phyloP scores from a whole-genome alignment of 768 basidiomycete species.

The Chalciporus chontae region DNA sequence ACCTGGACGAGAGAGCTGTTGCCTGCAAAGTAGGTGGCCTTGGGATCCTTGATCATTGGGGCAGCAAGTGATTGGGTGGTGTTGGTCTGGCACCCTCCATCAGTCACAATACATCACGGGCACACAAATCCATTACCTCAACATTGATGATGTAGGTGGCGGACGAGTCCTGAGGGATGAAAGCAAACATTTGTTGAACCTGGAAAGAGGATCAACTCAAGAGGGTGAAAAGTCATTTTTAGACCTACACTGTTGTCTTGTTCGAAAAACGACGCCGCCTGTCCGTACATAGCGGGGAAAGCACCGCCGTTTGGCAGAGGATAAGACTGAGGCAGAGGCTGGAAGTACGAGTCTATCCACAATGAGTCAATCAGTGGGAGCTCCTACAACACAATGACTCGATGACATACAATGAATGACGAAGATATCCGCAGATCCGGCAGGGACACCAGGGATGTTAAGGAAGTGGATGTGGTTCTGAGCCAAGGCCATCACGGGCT shows the following conservation, averaged over 20 bases:
- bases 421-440: constrained; percentile 74
- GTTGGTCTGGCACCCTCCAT: constrained; percentile 46
- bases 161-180: constrained; percentile 70
- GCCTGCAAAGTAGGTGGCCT: constrained; percentile 62
- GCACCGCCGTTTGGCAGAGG: constrained; percentile 40
- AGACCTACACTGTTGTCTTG: constrained; percentile 40
- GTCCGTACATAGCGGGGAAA: constrained; percentile 68
- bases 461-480: constrained; percentile 88
- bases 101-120: not conserved
- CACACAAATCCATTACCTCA: constrained; percentile 36
- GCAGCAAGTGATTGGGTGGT: constrained; percentile 58
- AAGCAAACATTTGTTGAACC: constrained; percentile 75
- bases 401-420: constrained; percentile 76
- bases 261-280: constrained; percentile 69
- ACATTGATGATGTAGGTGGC: constrained; percentile 74
- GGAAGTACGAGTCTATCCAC: constrained; percentile 68
- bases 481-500: constrained; percentile 76
- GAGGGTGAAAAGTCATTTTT: not conserved
- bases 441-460: constrained; percentile 59
- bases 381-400: too few relatives aligned
- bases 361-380: not conserved
- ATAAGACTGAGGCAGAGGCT: constrained; percentile 63
- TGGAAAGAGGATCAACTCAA: constrained; percentile 17
- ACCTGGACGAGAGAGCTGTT: constrained; percentile 64
- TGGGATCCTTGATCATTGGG: constrained; percentile 56